A percentile compares a stretch with the other conserved stretches of the same genome.
These are phyloP conservation scores for Tremella mesenterica DNA, from an alignment of 768 basidiomycete species.

Conservation along the genomic window DNA sequence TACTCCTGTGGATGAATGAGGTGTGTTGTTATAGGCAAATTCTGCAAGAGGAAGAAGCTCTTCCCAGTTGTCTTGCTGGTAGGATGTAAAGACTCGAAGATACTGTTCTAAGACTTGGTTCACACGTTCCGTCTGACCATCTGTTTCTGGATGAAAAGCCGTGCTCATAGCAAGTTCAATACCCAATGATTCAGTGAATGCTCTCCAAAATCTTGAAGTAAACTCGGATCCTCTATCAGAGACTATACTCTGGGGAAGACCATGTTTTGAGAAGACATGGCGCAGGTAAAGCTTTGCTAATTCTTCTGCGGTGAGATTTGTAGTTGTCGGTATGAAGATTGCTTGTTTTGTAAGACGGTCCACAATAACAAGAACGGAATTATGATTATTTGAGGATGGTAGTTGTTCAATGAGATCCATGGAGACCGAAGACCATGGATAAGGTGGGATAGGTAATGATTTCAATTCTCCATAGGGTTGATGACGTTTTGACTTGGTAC, in stretches of 20 bases:
- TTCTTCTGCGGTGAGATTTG: conserved; percentile 33
- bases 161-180: conserved; percentile 46
- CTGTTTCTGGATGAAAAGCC: conserved; percentile 49
- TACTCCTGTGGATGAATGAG: conserved; percentile 3
- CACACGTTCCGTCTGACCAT: conserved; percentile 41
- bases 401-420: conserved; percentile 47
- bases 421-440: conserved; percentile 45
- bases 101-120: conserved; percentile 6
- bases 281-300: conserved; percentile 19
- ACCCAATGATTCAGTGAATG: conserved; percentile 36
- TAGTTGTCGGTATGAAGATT: conserved; percentile 48
- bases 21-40: conserved; percentile 11
- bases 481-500: conserved; percentile 31
- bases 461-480: conserved; percentile 44
- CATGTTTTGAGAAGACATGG: conserved; percentile 22
- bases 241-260: conserved; percentile 31
- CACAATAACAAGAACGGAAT: conserved; percentile 47
- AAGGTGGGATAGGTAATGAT: conserved; percentile 30
- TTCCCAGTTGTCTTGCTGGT: conserved; percentile 44
- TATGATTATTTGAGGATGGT: conserved; percentile 40
- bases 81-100: conserved; percentile 10
- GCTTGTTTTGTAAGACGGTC: conserved; percentile 47
- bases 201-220: conserved; percentile 38
- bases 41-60: conserved; percentile 34
- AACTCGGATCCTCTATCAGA: conserved; percentile 35